Evolutionary conservation across 345 rosid species (phyloP).

Genomic region (Euphorbia pulcherrima): DNA sequence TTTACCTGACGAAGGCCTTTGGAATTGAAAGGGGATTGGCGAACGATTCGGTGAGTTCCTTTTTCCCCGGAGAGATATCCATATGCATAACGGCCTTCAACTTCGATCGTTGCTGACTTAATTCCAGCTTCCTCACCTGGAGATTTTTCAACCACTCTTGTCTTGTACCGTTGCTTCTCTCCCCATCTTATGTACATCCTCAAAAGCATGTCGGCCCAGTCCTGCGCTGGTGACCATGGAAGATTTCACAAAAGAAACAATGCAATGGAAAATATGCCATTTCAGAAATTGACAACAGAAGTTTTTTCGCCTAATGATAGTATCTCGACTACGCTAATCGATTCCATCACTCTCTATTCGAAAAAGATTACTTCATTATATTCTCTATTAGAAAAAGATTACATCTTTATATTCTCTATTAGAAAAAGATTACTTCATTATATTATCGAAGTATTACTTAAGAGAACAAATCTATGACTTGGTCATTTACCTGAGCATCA

Average conservation of each 20-base stretch:
- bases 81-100: slow-evolving; percentile 85
- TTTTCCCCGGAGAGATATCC: slow-evolving; percentile 92
- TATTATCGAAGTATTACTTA: no score
- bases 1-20: slow-evolving; percentile 95
- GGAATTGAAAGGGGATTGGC: slow-evolving; percentile 97
- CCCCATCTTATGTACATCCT: slow-evolving; percentile 98
- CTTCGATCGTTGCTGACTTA: slow-evolving; percentile 81
- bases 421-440: no score
- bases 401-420: no score
- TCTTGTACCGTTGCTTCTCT: slow-evolving; percentile 84
- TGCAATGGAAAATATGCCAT: background rate
- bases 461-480: background rate
- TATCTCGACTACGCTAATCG: no score
- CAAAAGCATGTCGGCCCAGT: slow-evolving; percentile 98
- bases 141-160: slow-evolving; percentile 80
- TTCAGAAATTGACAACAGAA: background rate
- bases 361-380: no score
- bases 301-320: no score
- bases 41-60: slow-evolving; percentile 90
- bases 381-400: no score
- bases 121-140: slow-evolving; percentile 96
- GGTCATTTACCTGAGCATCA: slow-evolving; percentile 80
- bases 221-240: slow-evolving; percentile 73
- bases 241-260: slow-evolving; percentile 25
- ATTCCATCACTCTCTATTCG: no score